Conservation (phyloP, 2,329 filamentous ascomycete genomes). For the Cadophora sp. region DNA sequence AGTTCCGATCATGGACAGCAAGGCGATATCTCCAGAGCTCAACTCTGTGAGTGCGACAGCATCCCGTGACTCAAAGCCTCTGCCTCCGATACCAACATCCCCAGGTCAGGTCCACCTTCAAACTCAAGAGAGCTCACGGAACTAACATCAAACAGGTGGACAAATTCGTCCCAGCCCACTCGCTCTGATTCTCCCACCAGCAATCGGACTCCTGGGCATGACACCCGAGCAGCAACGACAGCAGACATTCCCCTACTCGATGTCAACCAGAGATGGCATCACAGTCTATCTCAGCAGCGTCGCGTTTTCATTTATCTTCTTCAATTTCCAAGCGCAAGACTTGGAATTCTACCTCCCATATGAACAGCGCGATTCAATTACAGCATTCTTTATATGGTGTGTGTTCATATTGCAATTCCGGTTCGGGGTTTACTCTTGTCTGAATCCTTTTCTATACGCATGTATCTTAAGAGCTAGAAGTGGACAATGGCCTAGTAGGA, state of each 20-base stretch:
- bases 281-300: neutral
- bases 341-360: neutral
- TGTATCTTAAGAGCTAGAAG: neutral
- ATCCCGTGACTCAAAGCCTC: conserved; percentile 1
- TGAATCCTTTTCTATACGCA: neutral
- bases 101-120: neutral
- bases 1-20: neutral
- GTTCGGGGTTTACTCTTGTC: neutral
- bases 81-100: neutral
- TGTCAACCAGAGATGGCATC: neutral
- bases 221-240: neutral
- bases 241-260: conserved; percentile 5
- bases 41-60: neutral
- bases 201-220: neutral
- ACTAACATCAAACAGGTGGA: neutral
- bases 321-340: neutral
- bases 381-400: conserved; percentile 1
- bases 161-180: neutral
- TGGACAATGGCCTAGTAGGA: neutral
- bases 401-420: neutral
- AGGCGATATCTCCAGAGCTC: neutral
- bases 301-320: neutral
- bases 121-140: neutral
- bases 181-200: neutral
- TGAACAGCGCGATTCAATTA: neutral